phyloP scores from a whole-genome alignment of 2,329 filamentous ascomycete species.

The Pyricularia sp. region DNA sequence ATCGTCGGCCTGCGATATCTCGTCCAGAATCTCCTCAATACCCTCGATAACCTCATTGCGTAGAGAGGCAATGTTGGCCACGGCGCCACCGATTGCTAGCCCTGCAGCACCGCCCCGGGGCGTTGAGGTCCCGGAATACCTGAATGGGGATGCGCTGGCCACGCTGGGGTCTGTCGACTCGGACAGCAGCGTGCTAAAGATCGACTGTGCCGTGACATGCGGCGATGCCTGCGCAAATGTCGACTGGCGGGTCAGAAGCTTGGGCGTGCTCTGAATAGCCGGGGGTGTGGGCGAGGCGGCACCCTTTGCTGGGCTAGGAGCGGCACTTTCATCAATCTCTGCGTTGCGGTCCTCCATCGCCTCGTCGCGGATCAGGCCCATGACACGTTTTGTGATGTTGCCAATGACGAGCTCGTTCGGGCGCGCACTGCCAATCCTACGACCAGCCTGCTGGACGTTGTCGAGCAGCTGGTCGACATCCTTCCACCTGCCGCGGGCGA shows the following conservation, averaged over 20 bases:
- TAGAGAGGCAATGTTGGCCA: slow-evolving; percentile 53
- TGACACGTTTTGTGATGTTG: slow-evolving; percentile 84
- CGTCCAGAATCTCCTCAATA: slow-evolving; percentile 92
- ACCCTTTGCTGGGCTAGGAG: not conserved
- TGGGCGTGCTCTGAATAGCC: slow-evolving; percentile 25
- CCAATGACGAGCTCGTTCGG: slow-evolving; percentile 87
- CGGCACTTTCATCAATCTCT: slow-evolving; percentile 39
- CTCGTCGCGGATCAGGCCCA: slow-evolving; percentile 87
- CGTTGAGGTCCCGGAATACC: slow-evolving; percentile 20
- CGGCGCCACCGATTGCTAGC: slow-evolving; percentile 5
- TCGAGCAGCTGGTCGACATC: slow-evolving; percentile 72
- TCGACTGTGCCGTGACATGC: slow-evolving; percentile 53
- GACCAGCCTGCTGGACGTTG: slow-evolving; percentile 70
- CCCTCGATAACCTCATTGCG: slow-evolving; percentile 88
- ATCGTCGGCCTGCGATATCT: slow-evolving; percentile 85
- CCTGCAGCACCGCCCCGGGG: slow-evolving; percentile 21
- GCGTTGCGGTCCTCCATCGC: slow-evolving; percentile 65
- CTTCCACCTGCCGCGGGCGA: slow-evolving; percentile 69
- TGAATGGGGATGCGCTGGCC: slow-evolving; percentile 37
- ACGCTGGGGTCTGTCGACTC: slow-evolving; percentile 31
- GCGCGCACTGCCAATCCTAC: slow-evolving; percentile 70
- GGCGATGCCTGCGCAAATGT: slow-evolving; percentile 41
- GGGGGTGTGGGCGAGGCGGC: slow-evolving; percentile 32
- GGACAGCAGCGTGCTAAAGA: slow-evolving; percentile 75
- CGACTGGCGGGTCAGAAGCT: slow-evolving; percentile 10